These are phyloP conservation scores for Trichocladium uniseriatum DNA, from an alignment of 495 filamentous ascomycete genomes.

Conservation along the genomic window DNA sequence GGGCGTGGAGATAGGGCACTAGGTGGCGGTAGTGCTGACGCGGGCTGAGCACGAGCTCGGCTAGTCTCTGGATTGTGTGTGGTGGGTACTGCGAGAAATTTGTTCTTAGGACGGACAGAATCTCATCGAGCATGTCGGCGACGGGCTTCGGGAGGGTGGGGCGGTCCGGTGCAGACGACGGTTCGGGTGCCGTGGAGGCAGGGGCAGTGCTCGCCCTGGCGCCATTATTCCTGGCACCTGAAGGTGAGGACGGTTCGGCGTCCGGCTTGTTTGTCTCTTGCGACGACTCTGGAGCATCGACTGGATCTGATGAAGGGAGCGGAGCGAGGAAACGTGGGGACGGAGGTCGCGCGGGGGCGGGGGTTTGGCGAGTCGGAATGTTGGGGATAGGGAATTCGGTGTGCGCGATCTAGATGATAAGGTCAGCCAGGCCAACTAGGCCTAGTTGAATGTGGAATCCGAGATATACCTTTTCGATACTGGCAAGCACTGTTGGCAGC, in stretches of 20 bases:
- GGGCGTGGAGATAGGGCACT: constrained; percentile 75
- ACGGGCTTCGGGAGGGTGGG: constrained; percentile 54
- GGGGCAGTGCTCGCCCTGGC: constrained; percentile 14
- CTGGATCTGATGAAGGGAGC: constrained; percentile 40
- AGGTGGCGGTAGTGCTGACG: constrained; percentile 70
- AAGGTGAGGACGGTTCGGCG: constrained; percentile 22
- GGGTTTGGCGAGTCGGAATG: constrained; percentile 25
- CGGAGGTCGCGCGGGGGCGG: constrained; percentile 24
- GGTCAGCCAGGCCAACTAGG: background rate
- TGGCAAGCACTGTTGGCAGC: constrained; percentile 28
- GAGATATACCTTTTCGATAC: constrained; percentile 32
- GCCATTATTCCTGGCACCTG: background rate
- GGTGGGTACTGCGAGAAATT: constrained; percentile 71
- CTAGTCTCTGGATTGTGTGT: constrained; percentile 84
- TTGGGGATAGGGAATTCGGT: constrained; percentile 39
- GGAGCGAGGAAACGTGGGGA: constrained; percentile 37
- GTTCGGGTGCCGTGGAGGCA: constrained; percentile 5
- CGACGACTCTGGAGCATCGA: constrained; percentile 38
- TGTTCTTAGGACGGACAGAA: constrained; percentile 54
- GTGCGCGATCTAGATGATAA: constrained; percentile 27
- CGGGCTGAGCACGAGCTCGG: constrained; percentile 79
- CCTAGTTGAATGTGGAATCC: background rate
- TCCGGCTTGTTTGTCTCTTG: constrained; percentile 44
- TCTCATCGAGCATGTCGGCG: constrained; percentile 52
- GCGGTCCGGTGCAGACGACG: constrained; percentile 11